Conservation (phyloP, 768 basidiomycete species). For the Sarcomyxa edulis region DNA sequence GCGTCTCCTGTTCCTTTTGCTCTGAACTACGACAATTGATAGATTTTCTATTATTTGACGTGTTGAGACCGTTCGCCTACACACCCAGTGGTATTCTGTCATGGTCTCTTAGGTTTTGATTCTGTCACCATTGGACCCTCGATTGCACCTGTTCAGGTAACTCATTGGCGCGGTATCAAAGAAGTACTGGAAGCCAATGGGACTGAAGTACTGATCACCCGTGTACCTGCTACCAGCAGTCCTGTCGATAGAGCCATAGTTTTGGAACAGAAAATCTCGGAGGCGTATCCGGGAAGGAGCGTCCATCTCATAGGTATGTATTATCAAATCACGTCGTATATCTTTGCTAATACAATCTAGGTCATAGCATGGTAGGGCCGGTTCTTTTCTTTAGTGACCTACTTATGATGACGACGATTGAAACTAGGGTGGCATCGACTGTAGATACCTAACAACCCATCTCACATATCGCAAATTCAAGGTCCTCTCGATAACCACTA, state of each 20-base stretch:
- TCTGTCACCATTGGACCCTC: slow-evolving; percentile 73
- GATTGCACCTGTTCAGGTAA: slow-evolving; percentile 78
- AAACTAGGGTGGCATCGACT: slow-evolving; percentile 82
- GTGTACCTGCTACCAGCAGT: slow-evolving; percentile 89
- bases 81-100: slow-evolving; percentile 91
- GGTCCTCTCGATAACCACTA: slow-evolving; percentile 86
- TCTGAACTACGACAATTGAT: slow-evolving; percentile 6
- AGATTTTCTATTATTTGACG: neutral
- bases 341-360: slow-evolving; percentile 23
- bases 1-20: slow-evolving; percentile 17
- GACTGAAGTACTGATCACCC: slow-evolving; percentile 85
- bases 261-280: slow-evolving; percentile 75
- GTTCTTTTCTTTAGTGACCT: neutral
- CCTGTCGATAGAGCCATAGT: slow-evolving; percentile 87
- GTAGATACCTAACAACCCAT: slow-evolving; percentile 79
- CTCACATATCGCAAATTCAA: slow-evolving; percentile 72
- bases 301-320: slow-evolving; percentile 80
- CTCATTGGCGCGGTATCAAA: slow-evolving; percentile 96
- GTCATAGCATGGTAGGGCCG: slow-evolving; percentile 65
- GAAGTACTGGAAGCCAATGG: slow-evolving; percentile 89
- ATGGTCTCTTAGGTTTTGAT: slow-evolving; percentile 90
- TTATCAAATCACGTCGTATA: slow-evolving; percentile 4
- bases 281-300: slow-evolving; percentile 73
- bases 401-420: neutral
- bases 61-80: slow-evolving; percentile 66